Evolutionary conservation across 2,329 filamentous ascomycete genomes (phyloP).

Genomic region (Ceratocystis harringtonii): DNA sequence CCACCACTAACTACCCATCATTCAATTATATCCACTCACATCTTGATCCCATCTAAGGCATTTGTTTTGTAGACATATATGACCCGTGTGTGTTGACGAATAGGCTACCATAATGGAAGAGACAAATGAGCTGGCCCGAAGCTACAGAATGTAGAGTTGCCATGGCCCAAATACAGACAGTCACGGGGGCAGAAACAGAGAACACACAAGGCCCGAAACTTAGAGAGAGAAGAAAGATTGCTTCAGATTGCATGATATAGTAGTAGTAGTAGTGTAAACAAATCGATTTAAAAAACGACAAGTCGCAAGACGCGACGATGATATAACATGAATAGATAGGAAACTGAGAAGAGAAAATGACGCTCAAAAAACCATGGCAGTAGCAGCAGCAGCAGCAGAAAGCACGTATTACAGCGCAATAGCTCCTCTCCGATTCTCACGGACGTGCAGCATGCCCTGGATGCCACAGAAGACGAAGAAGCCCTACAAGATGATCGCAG

Average conservation of each 20-base stretch:
- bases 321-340: background rate
- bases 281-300: background rate
- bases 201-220: no score
- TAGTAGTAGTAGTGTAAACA: background rate
- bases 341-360: background rate
- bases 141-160: background rate
- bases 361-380: constrained; percentile 5
- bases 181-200: no score
- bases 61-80: no score
- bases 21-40: background rate
- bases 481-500: constrained; percentile 35
- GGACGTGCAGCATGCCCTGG: constrained; percentile 73
- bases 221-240: background rate
- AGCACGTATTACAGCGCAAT: constrained; percentile 48
- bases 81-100: no score
- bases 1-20: background rate
- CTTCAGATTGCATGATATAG: constrained; percentile 1
- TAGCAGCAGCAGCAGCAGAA: background rate
- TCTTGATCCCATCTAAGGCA: background rate
- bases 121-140: no score
- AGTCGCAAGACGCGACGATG: background rate
- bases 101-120: no score
- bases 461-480: constrained; percentile 87
- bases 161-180: background rate
- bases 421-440: constrained; percentile 61